Evolutionary conservation across 2,329 filamentous ascomycete species (phyloP).

Genomic region (Graphilbum ipis-grandicollis): DNA sequence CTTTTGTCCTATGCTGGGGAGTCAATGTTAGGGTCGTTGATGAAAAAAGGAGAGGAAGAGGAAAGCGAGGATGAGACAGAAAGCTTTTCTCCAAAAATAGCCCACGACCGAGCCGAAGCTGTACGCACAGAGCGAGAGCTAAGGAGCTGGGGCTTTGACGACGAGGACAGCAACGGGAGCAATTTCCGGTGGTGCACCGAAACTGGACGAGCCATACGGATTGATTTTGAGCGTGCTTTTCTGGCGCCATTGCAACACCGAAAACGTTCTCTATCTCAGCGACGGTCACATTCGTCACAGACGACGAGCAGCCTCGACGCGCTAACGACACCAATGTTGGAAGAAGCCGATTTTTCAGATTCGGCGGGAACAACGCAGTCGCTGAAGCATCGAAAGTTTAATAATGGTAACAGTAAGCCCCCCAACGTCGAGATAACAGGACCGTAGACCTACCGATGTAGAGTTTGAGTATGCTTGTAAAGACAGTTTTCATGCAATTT

Average conservation of each 20-base stretch:
- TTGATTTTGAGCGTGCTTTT: conserved; percentile 4
- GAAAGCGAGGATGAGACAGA: background rate
- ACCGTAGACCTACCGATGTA: no score
- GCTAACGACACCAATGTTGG: background rate
- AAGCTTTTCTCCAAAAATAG: background rate
- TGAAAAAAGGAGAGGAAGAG: background rate
- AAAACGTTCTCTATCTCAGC: background rate
- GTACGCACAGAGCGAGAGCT: conserved; percentile 1
- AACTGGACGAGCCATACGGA: conserved; percentile 3
- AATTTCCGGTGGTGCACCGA: conserved; percentile 5
- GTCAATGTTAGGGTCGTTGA: conserved; percentile 1
- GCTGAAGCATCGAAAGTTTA: background rate
- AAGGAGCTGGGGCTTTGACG: conserved; percentile 2
- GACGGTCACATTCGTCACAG: background rate
- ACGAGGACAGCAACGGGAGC: conserved; percentile 4
- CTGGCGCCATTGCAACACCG: background rate
- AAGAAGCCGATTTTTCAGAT: background rate
- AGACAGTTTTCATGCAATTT: no score
- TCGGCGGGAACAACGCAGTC: background rate
- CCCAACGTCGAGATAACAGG: no score
- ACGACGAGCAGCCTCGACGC: background rate
- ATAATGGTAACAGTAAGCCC: no score
- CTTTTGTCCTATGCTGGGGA: conserved; percentile 4
- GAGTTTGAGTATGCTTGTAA: no score
- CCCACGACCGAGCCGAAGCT: conserved; percentile 2